Conservation (phyloP, 2,329 filamentous ascomycete genomes). For the Microdochium trichocladiopsis region DNA sequence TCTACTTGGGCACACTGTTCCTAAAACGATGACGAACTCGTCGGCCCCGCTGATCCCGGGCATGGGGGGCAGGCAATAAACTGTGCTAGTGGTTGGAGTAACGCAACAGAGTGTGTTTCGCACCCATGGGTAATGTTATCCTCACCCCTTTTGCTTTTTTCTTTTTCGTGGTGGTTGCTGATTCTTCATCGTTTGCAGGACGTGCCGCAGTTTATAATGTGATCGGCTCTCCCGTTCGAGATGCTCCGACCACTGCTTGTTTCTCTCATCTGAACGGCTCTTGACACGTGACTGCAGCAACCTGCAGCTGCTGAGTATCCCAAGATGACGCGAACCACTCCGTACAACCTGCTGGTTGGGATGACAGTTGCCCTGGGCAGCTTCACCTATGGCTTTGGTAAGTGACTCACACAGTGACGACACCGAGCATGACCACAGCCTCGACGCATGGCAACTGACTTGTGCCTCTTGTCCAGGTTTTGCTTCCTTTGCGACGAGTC, state of each 20-base stretch:
- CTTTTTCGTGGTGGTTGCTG: too few relatives aligned
- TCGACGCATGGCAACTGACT: too few relatives aligned
- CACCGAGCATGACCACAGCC: too few relatives aligned
- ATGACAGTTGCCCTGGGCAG: constrained; percentile 4
- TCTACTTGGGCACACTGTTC: too few relatives aligned
- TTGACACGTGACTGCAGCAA: too few relatives aligned
- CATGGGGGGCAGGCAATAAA: too few relatives aligned
- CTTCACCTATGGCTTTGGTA: constrained; percentile 5
- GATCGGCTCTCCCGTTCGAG: neutral
- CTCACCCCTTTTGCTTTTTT: neutral
- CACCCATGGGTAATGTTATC: neutral
- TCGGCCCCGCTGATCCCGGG: neutral
- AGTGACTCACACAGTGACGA: neutral
- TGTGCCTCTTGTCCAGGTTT: too few relatives aligned
- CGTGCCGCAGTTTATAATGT: too few relatives aligned
- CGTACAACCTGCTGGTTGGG: neutral
- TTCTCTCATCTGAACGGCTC: too few relatives aligned
- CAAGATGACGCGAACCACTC: neutral
- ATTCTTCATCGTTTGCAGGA: too few relatives aligned
- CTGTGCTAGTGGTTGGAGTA: neutral
- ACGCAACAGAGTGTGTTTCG: neutral
- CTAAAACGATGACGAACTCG: neutral
- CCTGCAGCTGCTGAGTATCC: neutral
- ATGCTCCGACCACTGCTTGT: too few relatives aligned
- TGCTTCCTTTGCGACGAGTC: constrained; percentile 4